Evolutionary conservation across 768 basidiomycete genomes (phyloP), one percentile per base, ranked within the genome.

Genomic region (Mycena rosella): DNA sequence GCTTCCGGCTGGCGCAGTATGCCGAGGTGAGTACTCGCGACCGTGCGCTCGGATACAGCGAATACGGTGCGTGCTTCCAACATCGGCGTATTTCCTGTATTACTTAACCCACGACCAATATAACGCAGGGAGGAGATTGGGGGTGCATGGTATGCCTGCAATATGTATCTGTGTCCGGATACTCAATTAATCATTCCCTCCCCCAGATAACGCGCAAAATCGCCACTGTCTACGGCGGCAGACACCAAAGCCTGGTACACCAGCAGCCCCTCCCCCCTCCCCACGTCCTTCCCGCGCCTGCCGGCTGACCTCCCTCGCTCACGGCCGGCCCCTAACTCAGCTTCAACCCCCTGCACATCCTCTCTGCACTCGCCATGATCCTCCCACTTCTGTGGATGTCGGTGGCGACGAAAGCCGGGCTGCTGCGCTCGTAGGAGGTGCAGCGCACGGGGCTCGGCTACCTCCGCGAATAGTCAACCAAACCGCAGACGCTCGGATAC

Each of bases 71-170:
- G 58, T 54, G 18, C 15, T 27, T 29, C 14, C 13, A 30, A 17
- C 44, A 6, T 34, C 45, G 22, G 2, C 6, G 27, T 8, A 42
- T 49, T 2, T n/a, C 13, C n/a, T n/a, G n/a, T n/a, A n/a, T n/a
- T 11, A 26, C 29, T 24, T 14, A 14, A 18, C 38, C 9, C 6
- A 7, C 14, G 4, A 48, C 7, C 69, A 87, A n/a, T n/a, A 85
- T 85, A 10, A 81, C 81, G 0, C 84, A 84, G 67, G 86, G 86
- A 6, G 86, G 85, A 6, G 86, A 87, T 62, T 86, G 83, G 84
- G 86, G 85, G 17, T 60, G 51, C 18, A 0, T 67, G 4, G 86
- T 86, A 66, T 32, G 77, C 70, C 3, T 48, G n/a, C n/a, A n/a
- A n/a, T 24, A 3, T 29, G 15, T 24, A 5, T 20, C 1, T 4